Evolutionary conservation across 257 asterid species (phyloP).

Genomic region (Forsythia viridissima): DNA sequence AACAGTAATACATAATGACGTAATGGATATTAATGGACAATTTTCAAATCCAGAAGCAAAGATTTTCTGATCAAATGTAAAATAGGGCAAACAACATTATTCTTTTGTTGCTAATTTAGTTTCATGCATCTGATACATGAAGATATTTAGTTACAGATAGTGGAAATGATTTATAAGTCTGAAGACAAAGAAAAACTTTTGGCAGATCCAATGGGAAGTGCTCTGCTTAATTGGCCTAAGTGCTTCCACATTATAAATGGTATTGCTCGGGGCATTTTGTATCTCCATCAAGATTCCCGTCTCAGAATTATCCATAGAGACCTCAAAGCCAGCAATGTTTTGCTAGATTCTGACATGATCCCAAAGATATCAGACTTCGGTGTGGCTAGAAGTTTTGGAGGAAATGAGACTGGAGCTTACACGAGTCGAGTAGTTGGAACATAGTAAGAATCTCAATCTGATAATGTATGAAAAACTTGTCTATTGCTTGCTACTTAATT

Average conservation of each 20-base stretch:
- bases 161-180: no score
- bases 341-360: slow-evolving; percentile 45
- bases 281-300: slow-evolving; percentile 57
- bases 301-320: slow-evolving; percentile 49
- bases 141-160: no score
- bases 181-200: no score
- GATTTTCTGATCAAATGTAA: no score
- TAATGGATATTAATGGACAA: neutral
- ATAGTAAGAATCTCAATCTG: slow-evolving; percentile 30
- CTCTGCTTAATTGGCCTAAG: slow-evolving; percentile 43
- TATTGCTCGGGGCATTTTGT: slow-evolving; percentile 32
- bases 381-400: slow-evolving; percentile 42
- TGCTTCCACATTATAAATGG: slow-evolving; percentile 43
- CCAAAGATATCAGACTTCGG: slow-evolving; percentile 70
- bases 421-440: slow-evolving; percentile 56
- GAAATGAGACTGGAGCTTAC: slow-evolving; percentile 39
- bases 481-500: neutral
- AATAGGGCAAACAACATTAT: no score
- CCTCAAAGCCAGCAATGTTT: slow-evolving; percentile 54
- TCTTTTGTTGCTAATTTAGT: no score
- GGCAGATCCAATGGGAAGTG: slow-evolving; percentile 32
- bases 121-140: no score
- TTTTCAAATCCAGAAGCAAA: no score
- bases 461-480: neutral
- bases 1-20: neutral